Conservation (phyloP, 352 stramenopile genomes). For the Phytopythium helicoides region DNA sequence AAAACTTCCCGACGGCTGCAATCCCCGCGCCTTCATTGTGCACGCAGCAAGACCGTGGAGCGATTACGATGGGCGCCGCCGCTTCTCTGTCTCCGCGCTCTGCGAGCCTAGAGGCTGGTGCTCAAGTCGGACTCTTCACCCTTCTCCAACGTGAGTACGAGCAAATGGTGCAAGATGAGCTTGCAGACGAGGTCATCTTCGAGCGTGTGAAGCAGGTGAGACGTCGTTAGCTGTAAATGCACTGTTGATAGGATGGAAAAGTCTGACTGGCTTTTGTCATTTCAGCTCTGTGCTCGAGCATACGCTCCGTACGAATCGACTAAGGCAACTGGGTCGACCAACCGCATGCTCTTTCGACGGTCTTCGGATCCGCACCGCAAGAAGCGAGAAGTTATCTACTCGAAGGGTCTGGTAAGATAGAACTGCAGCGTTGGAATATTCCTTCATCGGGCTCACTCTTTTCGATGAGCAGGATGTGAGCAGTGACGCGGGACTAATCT, state of each 20-base stretch:
- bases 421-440: neutral
- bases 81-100: slow-evolving; percentile 28
- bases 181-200: slow-evolving; percentile 70
- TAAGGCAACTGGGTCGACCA: slow-evolving; percentile 15
- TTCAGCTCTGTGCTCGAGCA: slow-evolving; percentile 37
- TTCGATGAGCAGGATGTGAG: slow-evolving; percentile 30
- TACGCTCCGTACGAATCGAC: slow-evolving; percentile 42
- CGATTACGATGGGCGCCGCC: slow-evolving; percentile 33
- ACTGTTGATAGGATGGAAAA: no score
- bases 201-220: slow-evolving; percentile 71
- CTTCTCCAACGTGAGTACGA: slow-evolving; percentile 63
- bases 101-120: slow-evolving; percentile 14
- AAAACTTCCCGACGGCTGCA: no score
- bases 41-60: no score
- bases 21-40: no score
- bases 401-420: slow-evolving; percentile 53
- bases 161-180: slow-evolving; percentile 47
- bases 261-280: no score
- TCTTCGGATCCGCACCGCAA: slow-evolving; percentile 57
- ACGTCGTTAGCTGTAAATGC: neutral
- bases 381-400: slow-evolving; percentile 73
- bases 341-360: slow-evolving; percentile 45
- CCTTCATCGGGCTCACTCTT: neutral
- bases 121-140: slow-evolving; percentile 47
- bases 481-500: slow-evolving; percentile 25